Evolutionary conservation across 2,329 filamentous ascomycete species (phyloP).

Genomic region (Corynespora cassiicola): DNA sequence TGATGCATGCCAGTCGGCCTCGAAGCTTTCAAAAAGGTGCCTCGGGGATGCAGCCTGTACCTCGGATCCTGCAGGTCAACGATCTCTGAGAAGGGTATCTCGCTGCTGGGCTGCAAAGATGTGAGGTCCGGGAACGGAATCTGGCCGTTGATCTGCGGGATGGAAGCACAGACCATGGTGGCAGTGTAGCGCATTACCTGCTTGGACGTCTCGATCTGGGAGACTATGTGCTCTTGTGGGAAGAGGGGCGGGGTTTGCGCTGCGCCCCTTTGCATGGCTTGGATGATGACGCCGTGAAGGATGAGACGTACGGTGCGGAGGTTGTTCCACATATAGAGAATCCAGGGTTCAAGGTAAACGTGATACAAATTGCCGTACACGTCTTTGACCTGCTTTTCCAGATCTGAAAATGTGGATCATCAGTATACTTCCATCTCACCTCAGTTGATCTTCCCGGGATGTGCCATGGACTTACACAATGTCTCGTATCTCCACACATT

Average conservation of each 20-base stretch:
- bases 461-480: conserved; percentile 5
- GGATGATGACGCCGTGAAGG: conserved; percentile 28
- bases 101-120: background rate
- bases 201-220: conserved; percentile 17
- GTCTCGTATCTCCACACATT: conserved; percentile 31
- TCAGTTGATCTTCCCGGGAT: background rate
- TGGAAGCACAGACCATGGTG: conserved; percentile 27
- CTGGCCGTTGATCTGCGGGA: conserved; percentile 37
- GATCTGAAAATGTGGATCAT: too few species aligned
- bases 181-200: conserved; percentile 17
- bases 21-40: conserved; percentile 27
- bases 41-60: conserved; percentile 23
- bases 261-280: conserved; percentile 23
- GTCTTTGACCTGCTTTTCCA: conserved; percentile 19
- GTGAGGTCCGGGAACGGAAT: conserved; percentile 25
- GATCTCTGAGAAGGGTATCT: conserved; percentile 1
- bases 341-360: conserved; percentile 37
- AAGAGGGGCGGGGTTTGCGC: conserved; percentile 20
- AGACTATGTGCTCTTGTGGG: conserved; percentile 7
- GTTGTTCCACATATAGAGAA: conserved; percentile 40
- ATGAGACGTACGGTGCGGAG: conserved; percentile 28
- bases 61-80: conserved; percentile 5
- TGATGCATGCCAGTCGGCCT: conserved; percentile 30
- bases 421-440: too few species aligned
- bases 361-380: conserved; percentile 31